Evolutionary conservation across 2,329 filamentous ascomycete species (phyloP).

Genomic region (Macroventuria anomochaeta): DNA sequence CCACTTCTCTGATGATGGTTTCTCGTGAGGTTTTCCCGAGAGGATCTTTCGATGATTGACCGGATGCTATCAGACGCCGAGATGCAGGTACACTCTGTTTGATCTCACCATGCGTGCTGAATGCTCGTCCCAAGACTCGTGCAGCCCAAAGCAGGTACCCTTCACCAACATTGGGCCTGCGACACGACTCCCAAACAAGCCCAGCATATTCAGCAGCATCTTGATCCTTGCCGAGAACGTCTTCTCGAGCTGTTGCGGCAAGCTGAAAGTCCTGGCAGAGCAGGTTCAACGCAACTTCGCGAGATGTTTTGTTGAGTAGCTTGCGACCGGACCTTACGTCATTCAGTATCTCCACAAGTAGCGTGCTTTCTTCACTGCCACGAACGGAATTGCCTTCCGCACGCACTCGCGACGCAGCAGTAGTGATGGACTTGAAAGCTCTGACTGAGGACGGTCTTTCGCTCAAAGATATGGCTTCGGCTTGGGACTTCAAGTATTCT

Average conservation of each 20-base stretch:
- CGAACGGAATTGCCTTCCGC: constrained; percentile 72
- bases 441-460: constrained; percentile 46
- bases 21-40: constrained; percentile 39
- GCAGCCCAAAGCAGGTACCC: constrained; percentile 86
- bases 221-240: constrained; percentile 72
- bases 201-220: constrained; percentile 67
- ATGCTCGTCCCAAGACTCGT: constrained; percentile 81
- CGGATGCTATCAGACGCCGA: constrained; percentile 35
- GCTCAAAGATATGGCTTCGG: constrained; percentile 28
- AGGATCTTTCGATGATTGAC: constrained; percentile 27
- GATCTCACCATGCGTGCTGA: constrained; percentile 68
- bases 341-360: constrained; percentile 79
- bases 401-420: constrained; percentile 71
- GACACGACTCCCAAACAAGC: constrained; percentile 78
- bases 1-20: constrained; percentile 48
- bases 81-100: constrained; percentile 47
- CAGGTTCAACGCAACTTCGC: constrained; percentile 72
- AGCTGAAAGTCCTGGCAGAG: constrained; percentile 77
- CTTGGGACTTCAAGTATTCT: constrained; percentile 67
- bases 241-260: constrained; percentile 63
- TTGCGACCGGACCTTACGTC: constrained; percentile 69
- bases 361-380: constrained; percentile 75
- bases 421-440: constrained; percentile 71
- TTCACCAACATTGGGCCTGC: constrained; percentile 66
- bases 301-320: constrained; percentile 73